phyloP scores from a whole-genome alignment of 495 filamentous ascomycete species.

The Cairneyella variabilis region DNA sequence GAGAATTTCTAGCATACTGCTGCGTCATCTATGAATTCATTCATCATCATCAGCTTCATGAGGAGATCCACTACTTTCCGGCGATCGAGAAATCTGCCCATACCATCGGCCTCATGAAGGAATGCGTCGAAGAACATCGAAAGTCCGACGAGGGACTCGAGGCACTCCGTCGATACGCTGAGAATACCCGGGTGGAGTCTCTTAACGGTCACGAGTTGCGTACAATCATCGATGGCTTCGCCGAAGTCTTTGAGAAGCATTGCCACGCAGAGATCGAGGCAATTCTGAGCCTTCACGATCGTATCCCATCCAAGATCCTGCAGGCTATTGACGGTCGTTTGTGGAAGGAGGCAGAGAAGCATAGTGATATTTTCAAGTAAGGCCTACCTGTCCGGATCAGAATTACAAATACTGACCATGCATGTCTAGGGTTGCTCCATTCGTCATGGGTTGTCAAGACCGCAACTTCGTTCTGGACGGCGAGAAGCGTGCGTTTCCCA shows the following conservation, averaged over 20 bases:
- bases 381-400: not conserved
- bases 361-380: constrained; percentile 22
- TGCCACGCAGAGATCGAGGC: constrained; percentile 33
- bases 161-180: constrained; percentile 30
- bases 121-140: constrained; percentile 35
- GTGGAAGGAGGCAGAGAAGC: constrained; percentile 1
- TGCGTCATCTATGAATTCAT: constrained; percentile 22
- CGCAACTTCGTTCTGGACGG: constrained; percentile 8
- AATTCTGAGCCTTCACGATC: constrained; percentile 14
- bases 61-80: constrained; percentile 36
- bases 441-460: constrained; percentile 18
- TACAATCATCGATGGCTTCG: constrained; percentile 35
- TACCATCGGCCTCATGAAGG: constrained; percentile 32
- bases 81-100: constrained; percentile 29
- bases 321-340: constrained; percentile 1
- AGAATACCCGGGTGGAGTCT: constrained; percentile 21
- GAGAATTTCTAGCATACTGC: constrained; percentile 12
- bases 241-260: constrained; percentile 28
- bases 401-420: no score
- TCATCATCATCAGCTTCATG: constrained; percentile 33
- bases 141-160: constrained; percentile 28
- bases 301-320: constrained; percentile 6
- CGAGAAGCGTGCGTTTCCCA: constrained; percentile 3
- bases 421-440: constrained; percentile 9
- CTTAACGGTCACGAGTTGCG: constrained; percentile 28